Percentiles rank a stretch among this genome's conserved stretches.
Evolutionary conservation across 768 basidiomycete genomes (phyloP).

Genomic region (Boletus rubropictus): DNA sequence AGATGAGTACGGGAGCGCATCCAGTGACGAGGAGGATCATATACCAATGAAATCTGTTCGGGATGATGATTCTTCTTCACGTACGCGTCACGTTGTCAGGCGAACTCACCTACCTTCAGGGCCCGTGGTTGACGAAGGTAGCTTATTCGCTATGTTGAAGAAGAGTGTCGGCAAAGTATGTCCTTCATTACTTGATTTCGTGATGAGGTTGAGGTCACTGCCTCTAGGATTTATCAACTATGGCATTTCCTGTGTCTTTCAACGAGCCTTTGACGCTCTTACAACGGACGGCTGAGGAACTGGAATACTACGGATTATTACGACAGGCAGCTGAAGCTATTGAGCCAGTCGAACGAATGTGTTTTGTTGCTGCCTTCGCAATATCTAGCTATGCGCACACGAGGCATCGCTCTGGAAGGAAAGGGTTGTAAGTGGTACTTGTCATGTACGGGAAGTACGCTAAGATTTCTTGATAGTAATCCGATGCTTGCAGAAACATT

Average conservation of each 20-base stretch:
- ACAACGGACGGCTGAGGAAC: conserved; percentile 76
- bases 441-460: conserved; percentile 1
- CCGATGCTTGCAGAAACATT: conserved; percentile 88
- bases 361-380: conserved; percentile 78
- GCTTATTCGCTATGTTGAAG: conserved; percentile 75
- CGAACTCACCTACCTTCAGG: conserved; percentile 57
- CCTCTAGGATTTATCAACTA: conserved; percentile 69
- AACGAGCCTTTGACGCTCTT: conserved; percentile 84
- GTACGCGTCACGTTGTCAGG: conserved; percentile 34
- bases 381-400: conserved; percentile 82
- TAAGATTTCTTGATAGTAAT: conserved; percentile 47
- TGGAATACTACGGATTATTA: conserved; percentile 73
- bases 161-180: conserved; percentile 84
- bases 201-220: background rate
- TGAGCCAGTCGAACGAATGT: conserved; percentile 63
- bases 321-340: conserved; percentile 51
- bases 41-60: background rate
- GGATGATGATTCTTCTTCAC: conserved; percentile 6
- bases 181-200: background rate
- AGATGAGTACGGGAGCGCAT: conserved; percentile 35
- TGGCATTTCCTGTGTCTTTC: conserved; percentile 83
- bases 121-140: conserved; percentile 69
- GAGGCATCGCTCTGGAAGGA: conserved; percentile 71
- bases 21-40: conserved; percentile 45
- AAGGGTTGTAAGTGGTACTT: conserved; percentile 67